Evolutionary conservation across 768 basidiomycete genomes (phyloP).

Genomic region (Kockovaella imperatae): DNA sequence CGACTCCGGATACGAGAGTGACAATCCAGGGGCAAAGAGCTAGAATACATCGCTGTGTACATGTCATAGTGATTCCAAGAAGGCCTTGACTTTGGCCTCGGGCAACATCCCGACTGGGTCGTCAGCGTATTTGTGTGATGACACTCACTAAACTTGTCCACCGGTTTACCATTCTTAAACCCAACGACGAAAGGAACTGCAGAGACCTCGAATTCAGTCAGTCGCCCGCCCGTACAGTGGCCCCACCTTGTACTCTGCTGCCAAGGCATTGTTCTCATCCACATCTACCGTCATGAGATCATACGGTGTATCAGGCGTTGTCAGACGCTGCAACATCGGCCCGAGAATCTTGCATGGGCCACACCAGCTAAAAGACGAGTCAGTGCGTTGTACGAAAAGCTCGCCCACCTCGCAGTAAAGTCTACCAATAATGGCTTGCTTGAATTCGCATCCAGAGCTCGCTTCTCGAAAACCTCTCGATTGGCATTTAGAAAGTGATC

Average conservation of each 20-base stretch:
- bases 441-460: background rate
- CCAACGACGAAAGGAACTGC: slow-evolving; percentile 1
- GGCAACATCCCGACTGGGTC: background rate
- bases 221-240: background rate
- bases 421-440: background rate
- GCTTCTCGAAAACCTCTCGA: background rate
- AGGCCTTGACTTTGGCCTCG: background rate
- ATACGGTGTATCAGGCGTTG: background rate
- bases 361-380: background rate
- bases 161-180: slow-evolving; percentile 5
- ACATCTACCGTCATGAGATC: slow-evolving; percentile 1
- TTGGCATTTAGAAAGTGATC: slow-evolving; percentile 1
- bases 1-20: too few species aligned
- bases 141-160: slow-evolving; percentile 11
- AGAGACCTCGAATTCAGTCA: background rate
- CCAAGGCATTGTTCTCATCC: background rate
- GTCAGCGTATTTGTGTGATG: background rate
- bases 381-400: background rate
- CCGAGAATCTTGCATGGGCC: background rate
- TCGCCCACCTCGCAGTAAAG: background rate
- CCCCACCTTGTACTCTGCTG: background rate
- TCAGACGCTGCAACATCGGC: background rate
- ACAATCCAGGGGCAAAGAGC: too few species aligned
- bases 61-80: background rate
- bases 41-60: too few species aligned